Conservation (phyloP, 2,329 filamentous ascomycete genomes). For the Cladosporium sp. region DNA sequence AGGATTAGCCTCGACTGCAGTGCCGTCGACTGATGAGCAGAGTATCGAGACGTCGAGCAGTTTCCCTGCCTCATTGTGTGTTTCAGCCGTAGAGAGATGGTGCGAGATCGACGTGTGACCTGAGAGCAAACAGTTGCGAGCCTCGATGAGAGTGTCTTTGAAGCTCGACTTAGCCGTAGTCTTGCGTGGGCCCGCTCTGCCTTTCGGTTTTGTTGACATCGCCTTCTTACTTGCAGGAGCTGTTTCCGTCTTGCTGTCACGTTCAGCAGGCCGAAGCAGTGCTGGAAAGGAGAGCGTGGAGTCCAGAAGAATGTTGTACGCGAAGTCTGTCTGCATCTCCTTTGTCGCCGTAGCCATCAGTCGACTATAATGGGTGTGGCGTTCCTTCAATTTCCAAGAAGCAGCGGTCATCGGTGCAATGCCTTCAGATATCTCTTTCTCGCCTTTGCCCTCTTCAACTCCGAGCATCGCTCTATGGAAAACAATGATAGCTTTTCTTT, state of each 20-base stretch:
- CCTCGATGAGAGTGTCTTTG: slow-evolving; percentile 1
- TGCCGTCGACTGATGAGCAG: background rate
- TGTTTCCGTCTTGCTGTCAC: background rate
- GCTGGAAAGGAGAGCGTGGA: slow-evolving; percentile 85
- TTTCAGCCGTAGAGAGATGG: slow-evolving; percentile 1
- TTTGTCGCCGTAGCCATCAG: slow-evolving; percentile 1
- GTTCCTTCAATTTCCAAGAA: slow-evolving; percentile 3
- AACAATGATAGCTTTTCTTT: background rate
- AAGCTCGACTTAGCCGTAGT: background rate
- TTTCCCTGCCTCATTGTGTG: background rate
- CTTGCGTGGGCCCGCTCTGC: slow-evolving; percentile 1
- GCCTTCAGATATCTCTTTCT: background rate
- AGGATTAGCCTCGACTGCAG: background rate
- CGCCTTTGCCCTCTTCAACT: background rate
- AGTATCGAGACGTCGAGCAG: background rate
- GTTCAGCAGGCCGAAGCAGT: slow-evolving; percentile 32
- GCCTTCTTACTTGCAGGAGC: background rate
- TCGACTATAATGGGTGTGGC: background rate
- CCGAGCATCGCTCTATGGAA: background rate
- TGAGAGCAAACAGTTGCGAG: background rate
- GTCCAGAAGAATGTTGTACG: slow-evolving; percentile 72
- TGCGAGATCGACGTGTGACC: background rate
- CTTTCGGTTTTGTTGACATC: background rate
- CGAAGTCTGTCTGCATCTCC: slow-evolving; percentile 50
- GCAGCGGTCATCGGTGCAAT: background rate